Evolutionary conservation across 345 rosid species (phyloP).

Genomic region (Turnera subulata): DNA sequence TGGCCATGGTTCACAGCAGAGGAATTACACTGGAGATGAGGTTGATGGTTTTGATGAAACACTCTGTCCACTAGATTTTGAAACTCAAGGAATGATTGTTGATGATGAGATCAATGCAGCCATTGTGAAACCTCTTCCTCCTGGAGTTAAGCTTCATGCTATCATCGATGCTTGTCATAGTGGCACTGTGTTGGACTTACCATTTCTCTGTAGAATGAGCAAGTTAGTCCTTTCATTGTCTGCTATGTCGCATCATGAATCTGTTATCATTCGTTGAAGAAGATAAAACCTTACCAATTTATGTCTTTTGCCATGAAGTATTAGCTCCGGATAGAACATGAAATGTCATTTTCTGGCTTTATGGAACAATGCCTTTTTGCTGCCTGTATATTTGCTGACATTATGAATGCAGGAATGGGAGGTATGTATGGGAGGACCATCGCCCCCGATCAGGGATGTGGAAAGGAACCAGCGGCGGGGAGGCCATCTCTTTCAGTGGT

Average conservation of each 20-base stretch:
- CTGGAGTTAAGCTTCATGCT: conserved; percentile 84
- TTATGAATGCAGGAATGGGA: conserved; percentile 38
- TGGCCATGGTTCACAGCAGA: conserved; percentile 84
- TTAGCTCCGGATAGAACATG: no score
- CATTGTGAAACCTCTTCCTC: conserved; percentile 77
- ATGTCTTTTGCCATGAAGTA: no score
- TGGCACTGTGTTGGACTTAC: conserved; percentile 82
- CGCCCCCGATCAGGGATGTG: conserved; percentile 67
- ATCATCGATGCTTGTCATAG: conserved; percentile 89
- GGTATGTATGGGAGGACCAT: conserved; percentile 76
- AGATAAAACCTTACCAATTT: no score
- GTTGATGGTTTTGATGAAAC: conserved; percentile 86
- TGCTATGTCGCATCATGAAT: neutral
- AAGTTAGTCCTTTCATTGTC: conserved; percentile 37
- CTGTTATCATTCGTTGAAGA: no score
- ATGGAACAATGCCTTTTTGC: no score
- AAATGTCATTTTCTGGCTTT: no score
- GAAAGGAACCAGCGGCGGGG: conserved; percentile 95
- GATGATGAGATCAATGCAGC: conserved; percentile 85
- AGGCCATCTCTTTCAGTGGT: conserved; percentile 82
- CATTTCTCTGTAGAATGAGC: conserved; percentile 82
- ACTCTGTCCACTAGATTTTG: conserved; percentile 70
- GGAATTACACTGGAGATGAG: conserved; percentile 60
- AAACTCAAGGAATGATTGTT: conserved; percentile 68
- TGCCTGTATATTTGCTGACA: no score